Evolutionary conservation across 2,329 filamentous ascomycete species (phyloP).

Genomic region (Leptographium procerum): DNA sequence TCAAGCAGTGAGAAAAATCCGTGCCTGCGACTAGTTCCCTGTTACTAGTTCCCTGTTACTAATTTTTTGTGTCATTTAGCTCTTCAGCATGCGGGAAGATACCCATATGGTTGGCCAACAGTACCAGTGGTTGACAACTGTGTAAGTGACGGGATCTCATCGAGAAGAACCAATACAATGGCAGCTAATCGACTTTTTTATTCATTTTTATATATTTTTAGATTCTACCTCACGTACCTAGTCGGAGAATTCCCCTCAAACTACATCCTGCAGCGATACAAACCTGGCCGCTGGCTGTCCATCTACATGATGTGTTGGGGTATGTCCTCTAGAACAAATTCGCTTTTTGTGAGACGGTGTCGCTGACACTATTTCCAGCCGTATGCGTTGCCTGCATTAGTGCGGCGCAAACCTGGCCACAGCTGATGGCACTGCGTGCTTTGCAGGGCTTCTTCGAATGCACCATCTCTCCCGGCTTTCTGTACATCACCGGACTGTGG

Average conservation of each 20-base stretch:
- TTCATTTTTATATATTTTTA: no score
- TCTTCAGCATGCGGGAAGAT: conserved; percentile 23
- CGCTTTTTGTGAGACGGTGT: not conserved
- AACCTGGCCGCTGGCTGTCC: conserved; percentile 15
- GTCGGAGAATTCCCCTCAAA: conserved; percentile 21
- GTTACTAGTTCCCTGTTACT: no score
- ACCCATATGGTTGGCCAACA: conserved; percentile 16
- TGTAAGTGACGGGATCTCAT: conserved; percentile 11
- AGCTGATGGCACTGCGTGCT: conserved; percentile 22
- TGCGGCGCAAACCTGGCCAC: conserved; percentile 25
- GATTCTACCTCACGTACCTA: conserved; percentile 21
- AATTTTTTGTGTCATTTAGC: no score
- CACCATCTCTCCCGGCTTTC: conserved; percentile 26
- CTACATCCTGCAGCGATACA: conserved; percentile 18
- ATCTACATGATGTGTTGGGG: conserved; percentile 19
- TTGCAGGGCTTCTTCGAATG: conserved; percentile 27
- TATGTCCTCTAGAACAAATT: not conserved
- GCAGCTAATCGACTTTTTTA: no score
- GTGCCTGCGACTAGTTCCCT: not conserved
- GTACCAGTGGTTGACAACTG: conserved; percentile 20
- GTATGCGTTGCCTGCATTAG: conserved; percentile 24
- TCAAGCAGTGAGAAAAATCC: conserved; percentile 19
- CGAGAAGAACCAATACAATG: no score
- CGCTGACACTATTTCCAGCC: not conserved
- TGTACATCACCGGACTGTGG: conserved; percentile 25